Percentiles rank a stretch among this genome's conserved stretches.
These are phyloP conservation scores for Puccinellia tenuiflora DNA, from an alignment of 176 grass and related monocot species.

Conservation along the genomic window DNA sequence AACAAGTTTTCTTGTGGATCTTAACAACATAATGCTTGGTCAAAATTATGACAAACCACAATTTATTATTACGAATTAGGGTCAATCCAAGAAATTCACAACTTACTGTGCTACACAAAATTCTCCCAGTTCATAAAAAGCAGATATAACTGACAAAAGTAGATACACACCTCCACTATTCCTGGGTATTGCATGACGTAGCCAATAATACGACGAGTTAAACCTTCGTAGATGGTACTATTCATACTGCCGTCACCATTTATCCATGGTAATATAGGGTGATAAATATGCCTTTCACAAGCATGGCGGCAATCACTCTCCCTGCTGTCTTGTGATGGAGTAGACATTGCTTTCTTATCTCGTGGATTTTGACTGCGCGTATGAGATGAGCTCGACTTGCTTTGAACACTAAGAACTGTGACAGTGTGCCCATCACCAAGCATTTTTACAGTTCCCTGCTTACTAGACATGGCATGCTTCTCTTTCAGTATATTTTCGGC, in stretches of 20 bases:
- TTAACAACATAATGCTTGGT: background rate
- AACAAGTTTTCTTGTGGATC: background rate
- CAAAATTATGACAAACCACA: conserved; percentile 1
- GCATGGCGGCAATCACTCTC: conserved; percentile 24
- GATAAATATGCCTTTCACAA: conserved; percentile 28
- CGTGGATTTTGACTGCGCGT: background rate
- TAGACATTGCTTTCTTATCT: conserved; percentile 8
- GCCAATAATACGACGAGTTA: conserved; percentile 70
- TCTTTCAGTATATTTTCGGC: conserved; percentile 20
- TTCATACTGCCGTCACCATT: conserved; percentile 89
- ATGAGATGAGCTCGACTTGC: conserved; percentile 13
- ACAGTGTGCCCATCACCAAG: conserved; percentile 72
- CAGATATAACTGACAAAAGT: background rate
- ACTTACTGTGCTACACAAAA: conserved; percentile 1
- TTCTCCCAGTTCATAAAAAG: background rate
- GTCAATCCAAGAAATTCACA: background rate
- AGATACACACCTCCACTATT: conserved; percentile 52
- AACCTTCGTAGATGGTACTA: conserved; percentile 57
- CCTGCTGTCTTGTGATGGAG: conserved; percentile 16
- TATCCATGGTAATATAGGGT: conserved; percentile 85
- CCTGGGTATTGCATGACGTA: conserved; percentile 87
- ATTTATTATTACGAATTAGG: background rate
- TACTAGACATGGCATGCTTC: conserved; percentile 25
- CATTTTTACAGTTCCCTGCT: conserved; percentile 35
- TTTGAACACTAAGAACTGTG: conserved; percentile 54